Conservation (phyloP, 2,329 filamentous ascomycete genomes). For the Ceratocystis harringtonii region DNA sequence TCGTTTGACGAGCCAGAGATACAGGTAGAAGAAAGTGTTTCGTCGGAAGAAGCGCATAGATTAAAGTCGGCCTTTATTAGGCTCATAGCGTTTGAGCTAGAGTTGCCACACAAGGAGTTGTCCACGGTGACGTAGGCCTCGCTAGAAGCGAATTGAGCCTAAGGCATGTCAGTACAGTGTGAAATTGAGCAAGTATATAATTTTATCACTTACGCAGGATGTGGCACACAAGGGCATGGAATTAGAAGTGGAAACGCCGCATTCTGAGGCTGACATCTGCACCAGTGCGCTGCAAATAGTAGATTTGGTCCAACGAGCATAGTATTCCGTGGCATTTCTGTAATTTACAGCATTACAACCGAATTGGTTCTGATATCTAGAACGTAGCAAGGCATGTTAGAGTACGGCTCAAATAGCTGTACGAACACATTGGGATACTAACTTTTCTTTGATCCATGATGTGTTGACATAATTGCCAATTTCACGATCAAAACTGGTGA, state of each 20-base stretch:
- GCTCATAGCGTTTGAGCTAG: conserved; percentile 48
- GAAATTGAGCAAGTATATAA: neutral
- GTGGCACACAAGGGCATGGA: conserved; percentile 74
- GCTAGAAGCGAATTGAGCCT: conserved; percentile 74
- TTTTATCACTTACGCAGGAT: conserved; percentile 50
- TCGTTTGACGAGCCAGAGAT: conserved; percentile 68
- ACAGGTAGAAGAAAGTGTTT: conserved; percentile 60
- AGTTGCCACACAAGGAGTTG: conserved; percentile 52
- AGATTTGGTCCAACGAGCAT: conserved; percentile 84
- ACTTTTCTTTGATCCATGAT: conserved; percentile 67
- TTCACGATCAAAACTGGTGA: conserved; percentile 60
- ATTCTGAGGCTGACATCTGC: conserved; percentile 65
- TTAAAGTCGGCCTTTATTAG: conserved; percentile 87
- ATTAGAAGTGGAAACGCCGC: conserved; percentile 47
- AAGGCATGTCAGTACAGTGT: neutral
- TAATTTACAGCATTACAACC: conserved; percentile 68
- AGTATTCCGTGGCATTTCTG: conserved; percentile 63
- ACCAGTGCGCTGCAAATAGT: conserved; percentile 88
- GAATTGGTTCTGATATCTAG: conserved; percentile 65
- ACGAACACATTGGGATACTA: conserved; percentile 24
- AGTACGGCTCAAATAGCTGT: neutral
- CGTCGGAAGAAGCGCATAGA: conserved; percentile 69
- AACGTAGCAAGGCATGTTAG: neutral
- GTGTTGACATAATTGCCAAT: conserved; percentile 58
- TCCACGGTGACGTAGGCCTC: conserved; percentile 75